Evolutionary conservation across 2,329 filamentous ascomycete species (phyloP), one percentile per base, ranked within the genome.

Genomic region (Phaeophleospora eucalypticola): DNA sequence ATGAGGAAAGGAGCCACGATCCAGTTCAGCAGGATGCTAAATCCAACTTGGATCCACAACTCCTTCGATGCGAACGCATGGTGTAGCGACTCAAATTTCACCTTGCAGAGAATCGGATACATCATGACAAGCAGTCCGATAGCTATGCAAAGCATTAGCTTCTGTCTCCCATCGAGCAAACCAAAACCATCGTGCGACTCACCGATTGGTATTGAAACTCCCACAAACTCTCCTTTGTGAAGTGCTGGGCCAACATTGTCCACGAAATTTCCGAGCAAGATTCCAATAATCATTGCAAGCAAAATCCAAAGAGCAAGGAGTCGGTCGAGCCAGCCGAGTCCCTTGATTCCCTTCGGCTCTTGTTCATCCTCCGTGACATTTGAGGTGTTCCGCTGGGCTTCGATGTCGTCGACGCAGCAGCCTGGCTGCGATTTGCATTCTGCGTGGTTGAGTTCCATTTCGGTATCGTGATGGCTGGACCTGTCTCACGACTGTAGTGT

Each of bases 51-150:
- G 41, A 81, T 79, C 88, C 87, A 95, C 2, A 94, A 71, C 0
- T 72, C 71, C 2, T 74, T 73, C 2, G 81, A 73, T 2, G 70
- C 65, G 48, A 93, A 77, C 3, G 88, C 71, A 2, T 78, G 70
- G 64, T 89, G 86, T 8, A 94, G 69, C 0, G 80, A 79, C 65
- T 94, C 88, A 66, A 82, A 93, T 34, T 81, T 81, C 4, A 94
- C 85, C 65, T 93, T 93, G 76, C 87, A 94, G 0, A 95, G 72
- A 49, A 95, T 94, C 0, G 89, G 89, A 61, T 93, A 95, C 87
- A 95, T 95, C 88, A 95, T 95, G 35, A 94, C 82, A 1, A 95
- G 75, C 1, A 95, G 70, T 0, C 89, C 88, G 39, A 94, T 71
- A 0, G 88, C 87, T 41, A 51, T 56, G 29, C 29, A 2, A 14